Percentiles rank a stretch among this genome's conserved stretches.
Evolutionary conservation across 2,329 filamentous ascomycete species (phyloP).

Genomic region (Aphanoascus verrucosus): DNA sequence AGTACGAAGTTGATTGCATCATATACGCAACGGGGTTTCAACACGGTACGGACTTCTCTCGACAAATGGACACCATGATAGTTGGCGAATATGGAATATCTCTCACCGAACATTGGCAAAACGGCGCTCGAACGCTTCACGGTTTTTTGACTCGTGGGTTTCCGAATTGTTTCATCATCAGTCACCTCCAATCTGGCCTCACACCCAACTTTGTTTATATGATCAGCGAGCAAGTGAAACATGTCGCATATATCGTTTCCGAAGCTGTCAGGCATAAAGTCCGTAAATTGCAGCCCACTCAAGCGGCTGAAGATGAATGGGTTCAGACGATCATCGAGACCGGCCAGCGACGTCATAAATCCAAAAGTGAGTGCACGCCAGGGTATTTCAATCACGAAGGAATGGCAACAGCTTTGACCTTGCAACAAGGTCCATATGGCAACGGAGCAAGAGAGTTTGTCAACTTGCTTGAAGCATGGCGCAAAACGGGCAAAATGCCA

Average conservation of each 20-base stretch:
- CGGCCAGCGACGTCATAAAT: not conserved
- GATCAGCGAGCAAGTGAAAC: slow-evolving; percentile 8
- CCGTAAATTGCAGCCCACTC: slow-evolving; percentile 2
- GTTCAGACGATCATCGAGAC: not conserved
- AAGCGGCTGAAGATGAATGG: slow-evolving; percentile 4
- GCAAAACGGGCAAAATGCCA: not conserved
- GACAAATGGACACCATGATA: slow-evolving; percentile 27
- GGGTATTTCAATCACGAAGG: slow-evolving; percentile 6
- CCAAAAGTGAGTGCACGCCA: not conserved
- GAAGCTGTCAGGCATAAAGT: not conserved
- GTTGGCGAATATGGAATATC: slow-evolving; percentile 37
- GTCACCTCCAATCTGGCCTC: slow-evolving; percentile 33
- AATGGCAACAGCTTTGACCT: not conserved
- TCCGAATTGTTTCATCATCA: slow-evolving; percentile 46
- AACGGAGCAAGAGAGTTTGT: not conserved
- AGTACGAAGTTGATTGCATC: slow-evolving; percentile 41
- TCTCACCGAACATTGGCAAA: slow-evolving; percentile 39
- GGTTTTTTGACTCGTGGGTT: slow-evolving; percentile 41
- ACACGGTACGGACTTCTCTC: slow-evolving; percentile 16
- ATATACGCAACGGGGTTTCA: slow-evolving; percentile 40
- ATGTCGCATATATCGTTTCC: slow-evolving; percentile 9
- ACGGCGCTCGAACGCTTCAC: slow-evolving; percentile 43
- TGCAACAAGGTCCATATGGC: slow-evolving; percentile 2
- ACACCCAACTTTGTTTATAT: slow-evolving; percentile 6
- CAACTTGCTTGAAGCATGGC: slow-evolving; percentile 3